A percentile compares a stretch with the other conserved stretches of the same genome.
Conservation (phyloP, 2,329 filamentous ascomycete genomes). For the Epichloe festucae region DNA sequence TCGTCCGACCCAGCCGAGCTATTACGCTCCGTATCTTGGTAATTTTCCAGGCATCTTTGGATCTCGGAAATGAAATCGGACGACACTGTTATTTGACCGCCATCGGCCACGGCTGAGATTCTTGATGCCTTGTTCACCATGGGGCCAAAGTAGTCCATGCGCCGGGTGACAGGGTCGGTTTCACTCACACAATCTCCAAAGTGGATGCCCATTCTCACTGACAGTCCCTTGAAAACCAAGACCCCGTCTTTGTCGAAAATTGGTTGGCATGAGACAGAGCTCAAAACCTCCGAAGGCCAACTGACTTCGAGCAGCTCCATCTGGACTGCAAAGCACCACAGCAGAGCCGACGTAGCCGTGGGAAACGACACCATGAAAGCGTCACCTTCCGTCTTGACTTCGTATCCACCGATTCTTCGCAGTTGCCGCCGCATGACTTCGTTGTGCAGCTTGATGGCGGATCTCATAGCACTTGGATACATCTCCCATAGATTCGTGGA, state of each 20-base stretch:
- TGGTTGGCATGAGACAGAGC: conserved; percentile 72
- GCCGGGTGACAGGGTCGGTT: conserved; percentile 85
- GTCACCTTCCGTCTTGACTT: conserved; percentile 99
- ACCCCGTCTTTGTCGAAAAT: conserved; percentile 73
- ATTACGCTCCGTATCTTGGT: conserved; percentile 68
- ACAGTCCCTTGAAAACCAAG: conserved; percentile 85
- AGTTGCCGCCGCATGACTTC: conserved; percentile 90
- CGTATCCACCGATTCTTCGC: conserved; percentile 87
- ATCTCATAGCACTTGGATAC: conserved; percentile 87
- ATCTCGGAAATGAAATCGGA: conserved; percentile 96
- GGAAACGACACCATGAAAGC: conserved; percentile 99
- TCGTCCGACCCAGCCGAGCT: conserved; percentile 57
- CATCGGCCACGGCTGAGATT: conserved; percentile 88
- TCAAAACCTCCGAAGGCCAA: conserved; percentile 89
- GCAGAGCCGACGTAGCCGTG: conserved; percentile 81
- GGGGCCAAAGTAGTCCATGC: conserved; percentile 98
- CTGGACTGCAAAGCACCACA: conserved; percentile 96
- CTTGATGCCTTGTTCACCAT: conserved; percentile 97
- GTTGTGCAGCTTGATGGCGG: conserved; percentile 94
- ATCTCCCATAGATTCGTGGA: conserved; percentile 95
- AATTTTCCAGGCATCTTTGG: conserved; percentile 76
- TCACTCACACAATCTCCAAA: conserved; percentile 93
- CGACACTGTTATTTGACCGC: conserved; percentile 92
- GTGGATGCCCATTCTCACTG: conserved; percentile 94
- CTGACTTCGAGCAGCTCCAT: conserved; percentile 72